A percentile compares a stretch with the other conserved stretches of the same genome.
Conservation (phyloP, 2,329 filamentous ascomycete species). For the Colletotrichum tofieldiae region DNA sequence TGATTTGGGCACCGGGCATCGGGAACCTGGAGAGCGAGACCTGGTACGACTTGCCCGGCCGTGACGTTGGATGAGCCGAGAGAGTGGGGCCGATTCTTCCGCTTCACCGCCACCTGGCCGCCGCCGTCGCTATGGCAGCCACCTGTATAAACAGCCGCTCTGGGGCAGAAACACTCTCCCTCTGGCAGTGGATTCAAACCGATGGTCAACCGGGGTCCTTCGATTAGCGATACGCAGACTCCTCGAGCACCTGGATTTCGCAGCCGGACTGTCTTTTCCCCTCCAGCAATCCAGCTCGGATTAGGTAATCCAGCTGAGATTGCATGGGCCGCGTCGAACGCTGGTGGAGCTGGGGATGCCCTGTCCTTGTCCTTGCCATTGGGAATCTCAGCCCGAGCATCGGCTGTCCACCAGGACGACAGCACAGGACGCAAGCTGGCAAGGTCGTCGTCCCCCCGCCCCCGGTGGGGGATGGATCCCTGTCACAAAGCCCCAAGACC, state of each 20-base stretch:
- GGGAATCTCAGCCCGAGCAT: slow-evolving; percentile 15
- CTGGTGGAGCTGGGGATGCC: slow-evolving; percentile 1
- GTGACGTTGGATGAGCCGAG: not conserved
- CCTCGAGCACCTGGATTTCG: not conserved
- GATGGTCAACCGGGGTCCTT: not conserved
- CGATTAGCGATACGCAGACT: not conserved
- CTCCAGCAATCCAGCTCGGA: not conserved
- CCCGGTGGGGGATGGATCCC: slow-evolving; percentile 19
- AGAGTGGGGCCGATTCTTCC: slow-evolving; percentile 10
- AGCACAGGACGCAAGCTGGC: slow-evolving; percentile 2
- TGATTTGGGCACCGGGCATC: not conserved
- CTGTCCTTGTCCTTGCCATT: slow-evolving; percentile 13
- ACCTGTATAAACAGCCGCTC: not conserved
- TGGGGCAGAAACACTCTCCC: not conserved
- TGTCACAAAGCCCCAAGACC: slow-evolving; percentile 22
- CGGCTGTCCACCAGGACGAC: slow-evolving; percentile 15
- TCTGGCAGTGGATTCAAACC: not conserved
- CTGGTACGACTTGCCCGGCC: not conserved
- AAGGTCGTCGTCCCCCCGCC: not conserved
- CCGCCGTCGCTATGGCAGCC: slow-evolving; percentile 4
- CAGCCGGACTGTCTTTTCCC: not conserved
- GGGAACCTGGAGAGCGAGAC: not conserved
- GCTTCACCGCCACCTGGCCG: not conserved
- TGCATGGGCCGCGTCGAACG: slow-evolving; percentile 20
- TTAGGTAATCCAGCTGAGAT: slow-evolving; percentile 17